phyloP scores from a whole-genome alignment of 164 flowering plant species.

The Protea cynaroides region DNA sequence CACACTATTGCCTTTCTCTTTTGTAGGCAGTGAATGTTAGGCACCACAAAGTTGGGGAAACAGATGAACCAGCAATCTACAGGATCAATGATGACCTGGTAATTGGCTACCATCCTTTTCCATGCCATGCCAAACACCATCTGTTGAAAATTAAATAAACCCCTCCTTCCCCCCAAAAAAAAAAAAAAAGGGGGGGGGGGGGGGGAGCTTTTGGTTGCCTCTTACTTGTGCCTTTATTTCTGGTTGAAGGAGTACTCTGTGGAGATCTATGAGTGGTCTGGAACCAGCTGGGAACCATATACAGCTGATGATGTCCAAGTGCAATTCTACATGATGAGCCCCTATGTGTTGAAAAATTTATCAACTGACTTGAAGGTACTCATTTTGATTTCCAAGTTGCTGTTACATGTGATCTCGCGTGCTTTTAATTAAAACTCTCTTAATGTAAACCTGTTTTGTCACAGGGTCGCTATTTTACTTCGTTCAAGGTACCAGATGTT shows the following conservation, averaged over 20 bases:
- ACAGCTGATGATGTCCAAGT: constrained; percentile 89
- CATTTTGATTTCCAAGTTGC: not conserved
- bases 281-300: constrained; percentile 87
- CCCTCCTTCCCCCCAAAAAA: too few species aligned
- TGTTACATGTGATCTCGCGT: not conserved
- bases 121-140: too few species aligned
- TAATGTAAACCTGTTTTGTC: constrained; percentile 14
- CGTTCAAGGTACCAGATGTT: constrained; percentile 96
- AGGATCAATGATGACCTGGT: constrained; percentile 81
- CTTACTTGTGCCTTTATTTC: not conserved
- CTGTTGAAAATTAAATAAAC: too few species aligned
- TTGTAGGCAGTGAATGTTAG: constrained; percentile 55
- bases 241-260: constrained; percentile 71
- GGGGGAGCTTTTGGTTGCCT: too few species aligned
- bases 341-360: constrained; percentile 85
- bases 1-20: not conserved
- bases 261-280: constrained; percentile 97
- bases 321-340: constrained; percentile 99
- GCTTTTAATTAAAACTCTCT: not conserved
- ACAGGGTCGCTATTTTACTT: constrained; percentile 73
- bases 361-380: constrained; percentile 74
- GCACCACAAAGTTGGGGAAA: constrained; percentile 64
- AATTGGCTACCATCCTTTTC: constrained; percentile 7
- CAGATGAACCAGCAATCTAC: constrained; percentile 62
- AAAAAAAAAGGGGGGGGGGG: too few species aligned